Percentiles rank a stretch among this genome's conserved stretches.
phyloP scores from a whole-genome alignment of 2,329 filamentous ascomycete genomes.

The Fusarium sp. region DNA sequence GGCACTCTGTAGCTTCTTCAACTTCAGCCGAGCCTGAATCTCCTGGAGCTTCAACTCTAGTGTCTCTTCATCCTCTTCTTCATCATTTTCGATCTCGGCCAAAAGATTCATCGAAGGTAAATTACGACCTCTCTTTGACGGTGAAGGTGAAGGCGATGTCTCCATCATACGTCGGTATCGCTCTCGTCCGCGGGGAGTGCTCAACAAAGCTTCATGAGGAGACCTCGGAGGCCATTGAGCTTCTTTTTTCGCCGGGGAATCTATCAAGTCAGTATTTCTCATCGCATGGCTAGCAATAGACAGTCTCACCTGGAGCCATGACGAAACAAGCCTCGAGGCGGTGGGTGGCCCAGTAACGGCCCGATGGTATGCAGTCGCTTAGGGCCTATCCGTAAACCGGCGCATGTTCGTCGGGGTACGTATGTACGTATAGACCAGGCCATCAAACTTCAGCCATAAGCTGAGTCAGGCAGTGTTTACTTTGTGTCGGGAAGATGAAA shows the following conservation, averaged over 20 bases:
- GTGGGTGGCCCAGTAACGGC: constrained; percentile 22
- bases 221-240: constrained; percentile 75
- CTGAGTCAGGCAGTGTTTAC: constrained; percentile 2
- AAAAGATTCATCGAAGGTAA: constrained; percentile 46
- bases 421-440: constrained; percentile 24
- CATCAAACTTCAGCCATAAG: constrained; percentile 30
- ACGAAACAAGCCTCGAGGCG: constrained; percentile 10
- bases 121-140: constrained; percentile 49
- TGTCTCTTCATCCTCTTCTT: constrained; percentile 89
- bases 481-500: constrained; percentile 12
- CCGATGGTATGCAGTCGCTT: constrained; percentile 29
- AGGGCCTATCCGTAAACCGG: constrained; percentile 12
- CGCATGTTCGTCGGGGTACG: constrained; percentile 33
- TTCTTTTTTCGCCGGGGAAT: constrained; percentile 51
- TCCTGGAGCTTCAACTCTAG: constrained; percentile 86
- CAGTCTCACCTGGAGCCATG: constrained; percentile 44
- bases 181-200: constrained; percentile 82
- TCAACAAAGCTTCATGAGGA: constrained; percentile 71
- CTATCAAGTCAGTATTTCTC: constrained; percentile 30
- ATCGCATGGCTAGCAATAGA: not conserved
- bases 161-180: constrained; percentile 76
- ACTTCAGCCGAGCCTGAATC: constrained; percentile 86
- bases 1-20: constrained; percentile 84
- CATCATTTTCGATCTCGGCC: constrained; percentile 56
- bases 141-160: constrained; percentile 75